Conservation (phyloP, 306 rosid genomes). For the Psophocarpus tetragonolobus region DNA sequence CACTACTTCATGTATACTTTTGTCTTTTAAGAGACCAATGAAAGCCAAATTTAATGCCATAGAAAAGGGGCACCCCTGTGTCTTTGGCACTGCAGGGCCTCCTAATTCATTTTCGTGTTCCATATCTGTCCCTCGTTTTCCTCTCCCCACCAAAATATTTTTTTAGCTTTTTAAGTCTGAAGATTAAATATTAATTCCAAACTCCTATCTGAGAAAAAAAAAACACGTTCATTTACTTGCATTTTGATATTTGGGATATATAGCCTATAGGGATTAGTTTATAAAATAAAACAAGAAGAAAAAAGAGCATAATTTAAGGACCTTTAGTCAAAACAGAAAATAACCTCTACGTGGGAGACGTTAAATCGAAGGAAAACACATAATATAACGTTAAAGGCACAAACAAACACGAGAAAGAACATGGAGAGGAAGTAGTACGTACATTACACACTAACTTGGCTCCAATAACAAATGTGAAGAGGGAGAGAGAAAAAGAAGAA, state of each 20-base stretch:
- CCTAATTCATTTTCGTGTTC: neutral
- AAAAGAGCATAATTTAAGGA: conserved; percentile 11
- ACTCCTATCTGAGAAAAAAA: neutral
- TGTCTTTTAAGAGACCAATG: conserved; percentile 42
- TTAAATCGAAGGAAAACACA: conserved; percentile 12
- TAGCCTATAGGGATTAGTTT: neutral
- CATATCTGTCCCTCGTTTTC: too few species aligned
- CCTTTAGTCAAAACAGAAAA: conserved; percentile 33
- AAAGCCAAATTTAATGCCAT: conserved; percentile 68
- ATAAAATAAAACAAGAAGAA: neutral
- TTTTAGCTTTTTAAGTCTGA: neutral
- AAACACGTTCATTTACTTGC: neutral
- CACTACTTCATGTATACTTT: conserved; percentile 40
- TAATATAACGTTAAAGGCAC: conserved; percentile 16
- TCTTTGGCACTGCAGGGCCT: conserved; percentile 62
- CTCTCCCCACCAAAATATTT: neutral
- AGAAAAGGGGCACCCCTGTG: conserved; percentile 53
- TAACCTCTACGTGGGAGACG: neutral
- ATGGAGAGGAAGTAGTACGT: conserved; percentile 35
- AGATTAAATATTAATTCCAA: neutral
- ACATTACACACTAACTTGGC: conserved; percentile 44
- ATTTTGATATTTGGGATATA: conserved; percentile 7
- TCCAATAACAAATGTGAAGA: conserved; percentile 36
- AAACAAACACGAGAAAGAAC: conserved; percentile 38
- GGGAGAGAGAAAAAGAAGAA: conserved; percentile 20